Conservation (phyloP, 352 stramenopile species). For the Globisporangium yorkense region DNA sequence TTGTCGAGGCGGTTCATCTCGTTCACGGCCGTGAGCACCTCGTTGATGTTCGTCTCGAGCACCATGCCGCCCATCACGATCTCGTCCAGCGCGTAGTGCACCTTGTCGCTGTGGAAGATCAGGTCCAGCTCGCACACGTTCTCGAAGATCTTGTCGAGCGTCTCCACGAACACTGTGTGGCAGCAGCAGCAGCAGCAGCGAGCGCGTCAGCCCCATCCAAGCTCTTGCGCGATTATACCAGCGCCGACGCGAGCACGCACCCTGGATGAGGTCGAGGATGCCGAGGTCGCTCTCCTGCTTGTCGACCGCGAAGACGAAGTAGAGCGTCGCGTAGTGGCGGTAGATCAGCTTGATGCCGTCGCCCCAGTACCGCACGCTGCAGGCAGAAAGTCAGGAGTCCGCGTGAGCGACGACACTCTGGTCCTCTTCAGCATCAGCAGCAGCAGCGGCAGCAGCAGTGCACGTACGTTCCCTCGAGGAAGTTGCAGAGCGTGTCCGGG, state of each 20-base stretch:
- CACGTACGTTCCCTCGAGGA: constrained; percentile 94
- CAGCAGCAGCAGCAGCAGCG: neutral
- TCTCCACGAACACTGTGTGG: constrained; percentile 89
- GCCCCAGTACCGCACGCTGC: constrained; percentile 88
- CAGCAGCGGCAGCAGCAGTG: no score
- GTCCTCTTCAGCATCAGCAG: neutral
- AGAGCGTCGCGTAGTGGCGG: constrained; percentile 98
- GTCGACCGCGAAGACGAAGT: constrained; percentile 99
- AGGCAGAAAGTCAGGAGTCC: neutral
- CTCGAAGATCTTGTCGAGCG: constrained; percentile 98
- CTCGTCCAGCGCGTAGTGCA: constrained; percentile 97
- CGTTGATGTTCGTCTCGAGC: constrained; percentile 98
- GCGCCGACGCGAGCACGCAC: constrained; percentile 16
- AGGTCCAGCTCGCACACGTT: constrained; percentile 99
- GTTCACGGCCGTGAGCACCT: constrained; percentile 95
- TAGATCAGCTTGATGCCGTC: constrained; percentile 99
- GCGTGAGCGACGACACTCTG: no score
- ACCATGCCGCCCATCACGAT: constrained; percentile 99
- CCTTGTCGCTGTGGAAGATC: constrained; percentile 98
- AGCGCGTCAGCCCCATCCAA: neutral
- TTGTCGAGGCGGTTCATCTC: constrained; percentile 95
- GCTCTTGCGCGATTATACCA: no score
- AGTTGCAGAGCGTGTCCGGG: constrained; percentile 98
- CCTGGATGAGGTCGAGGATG: constrained; percentile 99
- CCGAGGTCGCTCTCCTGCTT: constrained; percentile 98